Evolutionary conservation across 2,329 filamentous ascomycete species (phyloP).

Genomic region (Ceratocystis smalleyi): DNA sequence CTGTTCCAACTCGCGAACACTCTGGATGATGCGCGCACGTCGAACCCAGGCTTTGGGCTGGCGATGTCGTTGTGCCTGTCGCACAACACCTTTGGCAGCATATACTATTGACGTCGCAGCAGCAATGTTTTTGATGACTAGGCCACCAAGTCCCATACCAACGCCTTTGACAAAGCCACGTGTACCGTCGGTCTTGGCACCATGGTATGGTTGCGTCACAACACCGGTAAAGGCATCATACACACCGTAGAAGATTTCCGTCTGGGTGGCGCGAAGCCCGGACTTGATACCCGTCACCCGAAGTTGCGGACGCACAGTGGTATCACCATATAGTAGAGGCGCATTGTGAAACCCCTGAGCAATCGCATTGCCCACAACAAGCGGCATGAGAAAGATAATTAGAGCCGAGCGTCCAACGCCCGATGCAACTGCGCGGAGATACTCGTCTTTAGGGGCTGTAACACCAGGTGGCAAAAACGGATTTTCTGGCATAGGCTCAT

Average conservation of each 20-base stretch:
- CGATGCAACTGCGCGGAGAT: constrained; percentile 35
- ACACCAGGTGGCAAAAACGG: constrained; percentile 16
- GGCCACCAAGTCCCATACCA: constrained; percentile 47
- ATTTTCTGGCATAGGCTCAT: constrained; percentile 14
- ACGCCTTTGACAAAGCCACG: constrained; percentile 37
- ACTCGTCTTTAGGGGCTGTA: constrained; percentile 24
- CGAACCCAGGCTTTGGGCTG: constrained; percentile 40
- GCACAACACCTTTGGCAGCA: constrained; percentile 47
- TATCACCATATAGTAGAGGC: constrained; percentile 53
- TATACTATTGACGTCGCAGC: constrained; percentile 47
- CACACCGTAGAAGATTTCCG: constrained; percentile 47
- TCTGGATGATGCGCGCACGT: constrained; percentile 43
- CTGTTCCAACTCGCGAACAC: constrained; percentile 30
- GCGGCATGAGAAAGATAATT: constrained; percentile 40
- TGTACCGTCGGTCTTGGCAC: constrained; percentile 38
- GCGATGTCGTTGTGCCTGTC: constrained; percentile 39
- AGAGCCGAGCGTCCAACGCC: constrained; percentile 36
- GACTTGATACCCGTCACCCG: constrained; percentile 51
- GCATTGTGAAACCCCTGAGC: constrained; percentile 58
- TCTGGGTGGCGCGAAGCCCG: constrained; percentile 43
- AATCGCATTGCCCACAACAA: constrained; percentile 44
- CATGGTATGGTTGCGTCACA: constrained; percentile 30
- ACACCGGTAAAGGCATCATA: constrained; percentile 51
- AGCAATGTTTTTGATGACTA: constrained; percentile 49
- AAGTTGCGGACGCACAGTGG: constrained; percentile 47